Conservation (phyloP, 1,139 yeast species). For the Schizosaccharomyces versatilis region DNA sequence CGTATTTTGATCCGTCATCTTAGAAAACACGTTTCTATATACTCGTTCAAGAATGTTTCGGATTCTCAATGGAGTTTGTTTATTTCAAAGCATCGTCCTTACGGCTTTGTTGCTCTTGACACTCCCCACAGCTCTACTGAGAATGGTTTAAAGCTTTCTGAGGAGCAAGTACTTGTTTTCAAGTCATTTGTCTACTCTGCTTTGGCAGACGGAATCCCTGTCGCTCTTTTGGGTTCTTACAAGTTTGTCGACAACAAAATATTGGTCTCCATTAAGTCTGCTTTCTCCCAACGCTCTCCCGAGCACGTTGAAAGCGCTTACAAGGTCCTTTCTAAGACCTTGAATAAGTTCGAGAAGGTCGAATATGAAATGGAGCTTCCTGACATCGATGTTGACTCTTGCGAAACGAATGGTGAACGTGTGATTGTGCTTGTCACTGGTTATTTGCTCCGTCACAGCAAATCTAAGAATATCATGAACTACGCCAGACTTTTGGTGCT, state of each 20-base stretch:
- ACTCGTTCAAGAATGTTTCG: constrained; percentile 3
- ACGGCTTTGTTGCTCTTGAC: constrained; percentile 7
- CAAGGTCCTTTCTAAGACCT: neutral
- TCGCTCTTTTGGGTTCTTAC: constrained; percentile 1
- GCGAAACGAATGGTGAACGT: neutral
- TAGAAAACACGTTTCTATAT: constrained; percentile 1
- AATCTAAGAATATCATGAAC: neutral
- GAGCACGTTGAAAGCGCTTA: neutral
- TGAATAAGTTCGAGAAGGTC: neutral
- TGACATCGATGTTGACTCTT: neutral
- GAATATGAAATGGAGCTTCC: neutral
- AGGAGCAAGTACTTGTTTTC: neutral
- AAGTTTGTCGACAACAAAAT: constrained; percentile 1
- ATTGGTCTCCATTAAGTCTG: neutral
- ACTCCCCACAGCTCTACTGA: neutral
- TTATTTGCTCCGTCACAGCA: neutral
- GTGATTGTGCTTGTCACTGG: neutral
- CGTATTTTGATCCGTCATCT: constrained; percentile 3
- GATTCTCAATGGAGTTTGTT: constrained; percentile 6
- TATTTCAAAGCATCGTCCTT: constrained; percentile 8
- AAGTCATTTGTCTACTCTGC: neutral
- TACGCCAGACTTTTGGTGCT: neutral
- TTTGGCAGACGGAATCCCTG: neutral
- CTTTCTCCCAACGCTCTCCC: neutral
- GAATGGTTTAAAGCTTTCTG: neutral